Base-by-base conservation (phyloP, 140 eudicot species). In the Flaveria floridana region DNA sequence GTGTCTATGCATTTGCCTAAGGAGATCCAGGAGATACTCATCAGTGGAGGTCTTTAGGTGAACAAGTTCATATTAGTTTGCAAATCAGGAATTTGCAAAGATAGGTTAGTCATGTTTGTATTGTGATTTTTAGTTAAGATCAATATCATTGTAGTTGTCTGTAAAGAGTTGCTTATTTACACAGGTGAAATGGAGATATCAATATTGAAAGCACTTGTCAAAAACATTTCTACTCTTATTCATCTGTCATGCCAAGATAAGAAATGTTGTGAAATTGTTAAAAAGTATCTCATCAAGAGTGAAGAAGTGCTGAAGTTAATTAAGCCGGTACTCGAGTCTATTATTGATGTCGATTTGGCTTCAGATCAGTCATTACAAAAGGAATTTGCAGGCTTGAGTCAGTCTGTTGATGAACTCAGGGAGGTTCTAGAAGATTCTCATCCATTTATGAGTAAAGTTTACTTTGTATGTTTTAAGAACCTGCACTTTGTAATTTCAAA, bases 181-280 rank as follows among this genome's bases (percentile, higher is more conserved):
- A 65, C 84, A 82, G 92, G 89, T 75, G 50, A 52, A 74, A 93
- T 93, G 97, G 97, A 90, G 94, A 91, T 90, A 74, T 83, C 97
- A 26, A 44, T 84, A 64, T 71, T 88, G 47, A 85, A 90, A 76
- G 81, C 79, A 58, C 91, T 93, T 77, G 81, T 89, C 67, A 84
- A 88, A 68, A 88, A 82, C 68, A 81, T 93, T 71, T 74, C 89
- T 14, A 78, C 77, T 71, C 82, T 88, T 71, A 74, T 85, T 72
- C 78, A 81, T 50, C 70, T 90, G 68, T 80, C 96, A 50, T 71
- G 80, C 55, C 61, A 70, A 59, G 97, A 85, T 18, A 72, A 73
- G 62, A 79, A 84, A 70, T 80, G 80, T 44, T 65, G 2, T 18
- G 94, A 84, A 73, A 88, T 85, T 55, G 80, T 85, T 65, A 80